Conservation (phyloP, 208 protist genomes). For the Wallacemonas sp. region DNA sequence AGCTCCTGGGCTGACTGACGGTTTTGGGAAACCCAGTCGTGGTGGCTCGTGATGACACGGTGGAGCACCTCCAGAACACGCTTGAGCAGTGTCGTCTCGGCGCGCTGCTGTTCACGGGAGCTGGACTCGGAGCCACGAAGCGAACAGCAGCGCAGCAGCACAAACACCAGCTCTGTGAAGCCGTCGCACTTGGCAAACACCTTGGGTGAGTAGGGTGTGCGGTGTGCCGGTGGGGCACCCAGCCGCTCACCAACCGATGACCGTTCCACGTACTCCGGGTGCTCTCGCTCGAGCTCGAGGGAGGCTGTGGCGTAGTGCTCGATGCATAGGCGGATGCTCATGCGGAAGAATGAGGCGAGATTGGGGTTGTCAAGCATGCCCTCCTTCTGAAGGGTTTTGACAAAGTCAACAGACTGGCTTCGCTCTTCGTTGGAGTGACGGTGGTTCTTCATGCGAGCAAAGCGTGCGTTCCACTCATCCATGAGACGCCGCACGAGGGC, state of each 20-base stretch:
- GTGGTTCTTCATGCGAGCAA: constrained; percentile 29
- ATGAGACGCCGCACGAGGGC: constrained; percentile 52
- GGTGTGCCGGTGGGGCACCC: constrained; percentile 66
- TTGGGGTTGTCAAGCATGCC: constrained; percentile 81
- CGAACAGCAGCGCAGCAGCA: constrained; percentile 86
- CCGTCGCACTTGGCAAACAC: constrained; percentile 86
- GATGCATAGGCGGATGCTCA: constrained; percentile 83
- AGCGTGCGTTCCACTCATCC: constrained; percentile 84
- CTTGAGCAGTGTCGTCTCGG: constrained; percentile 68
- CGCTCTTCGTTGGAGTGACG: constrained; percentile 35
- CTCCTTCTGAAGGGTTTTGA: constrained; percentile 76
- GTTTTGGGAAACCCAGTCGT: constrained; percentile 54
- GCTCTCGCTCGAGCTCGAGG: constrained; percentile 73
- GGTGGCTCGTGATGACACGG: constrained; percentile 70
- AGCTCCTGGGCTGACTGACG: constrained; percentile 32
- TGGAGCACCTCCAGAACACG: constrained; percentile 74
- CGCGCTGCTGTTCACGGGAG: constrained; percentile 22
- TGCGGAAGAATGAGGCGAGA: constrained; percentile 79
- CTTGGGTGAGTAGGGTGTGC: constrained; percentile 50
- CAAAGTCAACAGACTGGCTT: constrained; percentile 62
- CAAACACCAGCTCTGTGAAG: constrained; percentile 92
- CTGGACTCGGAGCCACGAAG: constrained; percentile 38
- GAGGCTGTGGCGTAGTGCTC: constrained; percentile 85
- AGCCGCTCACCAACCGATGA: constrained; percentile 32
- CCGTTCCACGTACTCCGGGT: constrained; percentile 13